phyloP scores from a whole-genome alignment of 2,329 filamentous ascomycete genomes.

The Talaromyces sp. region DNA sequence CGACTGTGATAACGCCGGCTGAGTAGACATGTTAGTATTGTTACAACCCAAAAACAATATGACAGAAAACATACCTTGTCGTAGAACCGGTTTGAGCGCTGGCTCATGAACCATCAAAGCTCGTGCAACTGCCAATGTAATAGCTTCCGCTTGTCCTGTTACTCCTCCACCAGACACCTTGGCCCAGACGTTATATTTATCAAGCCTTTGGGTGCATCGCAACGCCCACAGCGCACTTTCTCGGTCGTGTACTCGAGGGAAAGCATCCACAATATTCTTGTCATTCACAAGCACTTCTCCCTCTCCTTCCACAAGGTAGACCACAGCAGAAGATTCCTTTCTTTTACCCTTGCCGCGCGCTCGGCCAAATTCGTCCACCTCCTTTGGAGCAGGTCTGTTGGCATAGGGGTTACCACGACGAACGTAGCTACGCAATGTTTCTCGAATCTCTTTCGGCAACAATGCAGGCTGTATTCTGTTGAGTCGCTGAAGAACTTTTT shows the following conservation, averaged over 20 bases:
- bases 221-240: conserved; percentile 93
- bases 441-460: conserved; percentile 66
- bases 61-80: conserved; percentile 69
- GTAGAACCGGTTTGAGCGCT: conserved; percentile 78
- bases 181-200: conserved; percentile 97
- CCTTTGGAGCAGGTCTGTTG: conserved; percentile 60
- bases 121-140: conserved; percentile 86
- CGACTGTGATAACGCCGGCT: conserved; percentile 92
- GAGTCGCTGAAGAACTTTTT: conserved; percentile 73
- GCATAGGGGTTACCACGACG: conserved; percentile 70
- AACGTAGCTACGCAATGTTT: conserved; percentile 68
- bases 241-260: conserved; percentile 85
- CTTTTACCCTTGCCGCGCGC: conserved; percentile 78
- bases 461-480: conserved; percentile 81
- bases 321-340: conserved; percentile 82
- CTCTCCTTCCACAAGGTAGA: conserved; percentile 86
- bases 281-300: conserved; percentile 90
- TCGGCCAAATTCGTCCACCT: conserved; percentile 74
- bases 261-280: conserved; percentile 75
- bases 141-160: conserved; percentile 92
- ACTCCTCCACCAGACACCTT: conserved; percentile 80
- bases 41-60: not conserved
- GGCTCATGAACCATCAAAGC: conserved; percentile 90
- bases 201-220: conserved; percentile 74
- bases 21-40: conserved; percentile 19